phyloP scores from a whole-genome alignment of 1,284 basidiomycete genomes.

The Papiliotrema flavescens region DNA sequence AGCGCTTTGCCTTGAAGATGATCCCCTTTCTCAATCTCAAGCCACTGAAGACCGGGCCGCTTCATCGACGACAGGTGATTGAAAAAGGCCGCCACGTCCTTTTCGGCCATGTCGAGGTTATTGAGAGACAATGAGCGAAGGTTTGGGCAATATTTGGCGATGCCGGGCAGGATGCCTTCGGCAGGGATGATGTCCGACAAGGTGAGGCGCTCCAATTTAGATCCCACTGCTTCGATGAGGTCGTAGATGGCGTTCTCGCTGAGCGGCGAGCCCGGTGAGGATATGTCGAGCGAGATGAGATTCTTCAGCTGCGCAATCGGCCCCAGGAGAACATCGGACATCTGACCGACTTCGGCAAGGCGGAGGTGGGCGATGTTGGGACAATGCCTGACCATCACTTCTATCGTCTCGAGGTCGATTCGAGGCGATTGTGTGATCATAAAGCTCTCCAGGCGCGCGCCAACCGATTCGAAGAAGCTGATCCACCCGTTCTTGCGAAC shows the following conservation, averaged over 20 bases:
- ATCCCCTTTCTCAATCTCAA: constrained; percentile 62
- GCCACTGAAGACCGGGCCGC: constrained; percentile 48
- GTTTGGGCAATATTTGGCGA: constrained; percentile 56
- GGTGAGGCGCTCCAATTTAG: constrained; percentile 57
- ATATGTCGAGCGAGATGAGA: constrained; percentile 39
- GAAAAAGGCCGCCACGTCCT: constrained; percentile 68
- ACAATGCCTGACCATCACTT: constrained; percentile 62
- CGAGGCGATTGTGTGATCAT: constrained; percentile 81
- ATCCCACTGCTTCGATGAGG: constrained; percentile 58
- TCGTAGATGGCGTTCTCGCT: constrained; percentile 60
- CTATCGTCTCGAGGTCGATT: constrained; percentile 71
- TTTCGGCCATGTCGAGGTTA: constrained; percentile 64
- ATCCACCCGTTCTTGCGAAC: constrained; percentile 74
- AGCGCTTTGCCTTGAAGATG: constrained; percentile 61
- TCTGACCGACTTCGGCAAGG: constrained; percentile 71
- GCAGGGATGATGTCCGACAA: constrained; percentile 60
- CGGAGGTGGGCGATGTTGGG: constrained; percentile 65
- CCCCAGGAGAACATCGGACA: constrained; percentile 63
- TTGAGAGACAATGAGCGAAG: constrained; percentile 62
- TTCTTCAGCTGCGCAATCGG: constrained; percentile 51
- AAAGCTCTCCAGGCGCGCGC: constrained; percentile 64
- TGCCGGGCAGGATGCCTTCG: constrained; percentile 59
- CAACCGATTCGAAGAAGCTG: constrained; percentile 64
- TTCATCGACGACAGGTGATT: constrained; percentile 36
- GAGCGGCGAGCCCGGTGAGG: constrained; percentile 43